Conservation (phyloP, 1,139 yeast species). For the Yamadazyma kanchanaburiensis region DNA sequence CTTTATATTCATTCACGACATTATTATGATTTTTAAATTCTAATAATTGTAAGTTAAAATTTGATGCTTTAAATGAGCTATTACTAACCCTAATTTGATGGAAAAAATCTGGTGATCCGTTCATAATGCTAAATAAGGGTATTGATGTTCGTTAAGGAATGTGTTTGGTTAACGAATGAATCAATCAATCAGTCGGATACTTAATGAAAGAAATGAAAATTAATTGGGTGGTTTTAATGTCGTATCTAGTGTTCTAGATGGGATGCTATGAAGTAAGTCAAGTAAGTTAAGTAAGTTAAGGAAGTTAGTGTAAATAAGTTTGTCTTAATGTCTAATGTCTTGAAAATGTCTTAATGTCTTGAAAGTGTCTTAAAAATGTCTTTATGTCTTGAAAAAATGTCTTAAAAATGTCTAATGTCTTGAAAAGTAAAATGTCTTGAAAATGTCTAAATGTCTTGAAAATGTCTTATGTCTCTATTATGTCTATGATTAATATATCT, state of each 20-base stretch:
- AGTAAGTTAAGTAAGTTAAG: too few species aligned
- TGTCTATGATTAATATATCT: too few species aligned
- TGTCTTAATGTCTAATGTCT: too few species aligned
- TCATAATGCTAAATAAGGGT: constrained; percentile 8
- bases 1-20: constrained; percentile 37
- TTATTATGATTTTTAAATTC: constrained; percentile 41
- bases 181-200: constrained; percentile 7
- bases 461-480: too few species aligned
- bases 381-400: too few species aligned
- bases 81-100: constrained; percentile 34
- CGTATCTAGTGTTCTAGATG: constrained; percentile 2
- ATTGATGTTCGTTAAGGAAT: constrained; percentile 1
- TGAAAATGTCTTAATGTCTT: too few species aligned
- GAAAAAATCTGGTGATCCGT: constrained; percentile 34
- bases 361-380: too few species aligned
- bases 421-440: too few species aligned
- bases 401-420: too few species aligned
- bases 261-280: too few species aligned
- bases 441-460: too few species aligned
- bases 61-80: constrained; percentile 30
- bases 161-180: constrained; percentile 5
- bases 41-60: constrained; percentile 33
- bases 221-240: neutral
- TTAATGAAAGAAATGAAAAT: constrained; percentile 10
- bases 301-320: too few species aligned